Conservation (phyloP, 1,139 yeast species). For the Protomyces lactucae-debilis region DNA sequence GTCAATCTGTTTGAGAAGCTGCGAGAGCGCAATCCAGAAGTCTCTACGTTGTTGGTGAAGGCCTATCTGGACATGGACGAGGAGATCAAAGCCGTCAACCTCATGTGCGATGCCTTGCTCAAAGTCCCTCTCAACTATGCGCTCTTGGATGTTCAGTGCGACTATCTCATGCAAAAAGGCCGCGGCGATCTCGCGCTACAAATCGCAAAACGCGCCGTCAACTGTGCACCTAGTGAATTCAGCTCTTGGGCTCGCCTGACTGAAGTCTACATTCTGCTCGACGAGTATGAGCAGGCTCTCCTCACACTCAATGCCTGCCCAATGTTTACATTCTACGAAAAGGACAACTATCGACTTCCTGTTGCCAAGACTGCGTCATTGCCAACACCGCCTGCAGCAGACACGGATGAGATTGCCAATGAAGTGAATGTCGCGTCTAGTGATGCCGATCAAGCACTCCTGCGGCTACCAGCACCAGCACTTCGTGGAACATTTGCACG, state of each 20-base stretch:
- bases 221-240: conserved; percentile 79
- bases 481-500: conserved; percentile 72
- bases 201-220: conserved; percentile 69
- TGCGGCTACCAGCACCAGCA: conserved; percentile 69
- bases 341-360: conserved; percentile 51
- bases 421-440: conserved; percentile 31
- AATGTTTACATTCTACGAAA: conserved; percentile 69
- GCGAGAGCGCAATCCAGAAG: conserved; percentile 47
- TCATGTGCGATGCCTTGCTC: conserved; percentile 58
- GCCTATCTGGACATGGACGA: conserved; percentile 55
- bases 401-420: conserved; percentile 47
- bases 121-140: conserved; percentile 60
- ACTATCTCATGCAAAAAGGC: conserved; percentile 61
- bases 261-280: conserved; percentile 62
- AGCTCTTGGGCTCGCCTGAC: conserved; percentile 76
- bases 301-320: conserved; percentile 87
- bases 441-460: conserved; percentile 59
- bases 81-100: conserved; percentile 70
- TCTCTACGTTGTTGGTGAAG: conserved; percentile 57
- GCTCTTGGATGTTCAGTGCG: conserved; percentile 57
- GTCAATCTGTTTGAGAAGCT: conserved; percentile 49
- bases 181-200: conserved; percentile 68
- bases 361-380: conserved; percentile 65
- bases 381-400: conserved; percentile 75
- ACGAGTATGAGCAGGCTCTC: conserved; percentile 71